Conservation (phyloP, 2,329 filamentous ascomycete genomes). For the Chaetomium strumarium region DNA sequence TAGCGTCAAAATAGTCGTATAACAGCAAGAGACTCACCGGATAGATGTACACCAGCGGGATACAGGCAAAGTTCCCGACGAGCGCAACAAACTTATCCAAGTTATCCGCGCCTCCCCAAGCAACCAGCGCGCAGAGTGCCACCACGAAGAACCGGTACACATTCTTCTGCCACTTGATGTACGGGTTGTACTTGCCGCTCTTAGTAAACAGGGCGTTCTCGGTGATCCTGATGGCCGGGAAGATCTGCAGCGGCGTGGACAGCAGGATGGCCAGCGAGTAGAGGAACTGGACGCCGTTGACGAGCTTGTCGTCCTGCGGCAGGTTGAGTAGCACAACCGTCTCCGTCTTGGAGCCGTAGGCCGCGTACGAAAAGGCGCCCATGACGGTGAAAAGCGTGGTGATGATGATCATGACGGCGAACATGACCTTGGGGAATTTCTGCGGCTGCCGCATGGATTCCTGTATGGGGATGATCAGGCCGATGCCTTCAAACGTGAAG, state of each 20-base stretch:
- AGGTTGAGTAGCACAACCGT: constrained; percentile 95
- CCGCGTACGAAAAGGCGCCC: constrained; percentile 90
- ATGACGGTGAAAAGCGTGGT: constrained; percentile 85
- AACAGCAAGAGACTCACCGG: constrained; percentile 62
- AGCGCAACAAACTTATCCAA: constrained; percentile 96
- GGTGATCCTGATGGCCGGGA: constrained; percentile 93
- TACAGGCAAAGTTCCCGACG: constrained; percentile 95
- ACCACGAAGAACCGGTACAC: constrained; percentile 92
- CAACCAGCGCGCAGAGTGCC: constrained; percentile 75
- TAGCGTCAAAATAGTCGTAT: not conserved
- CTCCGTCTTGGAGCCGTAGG: constrained; percentile 90
- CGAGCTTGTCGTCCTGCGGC: constrained; percentile 89
- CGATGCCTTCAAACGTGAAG: constrained; percentile 97
- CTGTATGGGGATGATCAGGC: constrained; percentile 95
- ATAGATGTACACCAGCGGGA: constrained; percentile 95
- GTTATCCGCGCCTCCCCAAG: constrained; percentile 87
- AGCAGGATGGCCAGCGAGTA: constrained; percentile 97
- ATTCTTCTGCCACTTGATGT: constrained; percentile 99
- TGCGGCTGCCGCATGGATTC: constrained; percentile 89
- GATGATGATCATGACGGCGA: constrained; percentile 90
- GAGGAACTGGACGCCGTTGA: constrained; percentile 92
- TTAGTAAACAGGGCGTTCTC: constrained; percentile 90
- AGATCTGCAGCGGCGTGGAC: constrained; percentile 92
- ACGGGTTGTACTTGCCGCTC: constrained; percentile 95
- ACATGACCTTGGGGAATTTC: constrained; percentile 86